Conservation (phyloP, 140 eudicot genomes). For the Erigeron philadelphicus region DNA sequence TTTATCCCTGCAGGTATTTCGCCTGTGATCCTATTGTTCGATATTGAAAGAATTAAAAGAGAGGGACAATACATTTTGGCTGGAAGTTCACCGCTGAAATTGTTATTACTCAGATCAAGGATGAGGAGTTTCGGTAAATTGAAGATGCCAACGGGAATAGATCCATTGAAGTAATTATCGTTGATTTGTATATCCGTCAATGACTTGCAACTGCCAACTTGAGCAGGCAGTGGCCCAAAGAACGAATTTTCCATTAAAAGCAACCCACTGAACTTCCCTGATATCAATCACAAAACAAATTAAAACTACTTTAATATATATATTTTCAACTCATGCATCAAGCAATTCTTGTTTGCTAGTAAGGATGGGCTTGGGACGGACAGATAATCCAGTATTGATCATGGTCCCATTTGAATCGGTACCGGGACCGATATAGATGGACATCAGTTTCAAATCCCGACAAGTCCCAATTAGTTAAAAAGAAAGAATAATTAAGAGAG, state of each 20-base stretch:
- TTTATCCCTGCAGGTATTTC: conserved; percentile 37
- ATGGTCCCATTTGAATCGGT: too few species aligned
- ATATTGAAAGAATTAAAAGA: conserved; percentile 39
- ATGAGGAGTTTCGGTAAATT: conserved; percentile 47
- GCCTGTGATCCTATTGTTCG: conserved; percentile 43
- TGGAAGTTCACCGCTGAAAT: conserved; percentile 59
- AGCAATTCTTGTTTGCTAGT: conserved; percentile 18
- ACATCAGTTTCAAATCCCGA: too few species aligned
- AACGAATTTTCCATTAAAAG: conserved; percentile 61
- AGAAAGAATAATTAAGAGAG: too few species aligned
- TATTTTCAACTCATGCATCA: too few species aligned
- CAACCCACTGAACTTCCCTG: conserved; percentile 44
- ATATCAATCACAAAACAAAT: conserved; percentile 17
- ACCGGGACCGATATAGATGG: too few species aligned
- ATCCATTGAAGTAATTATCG: conserved; percentile 62
- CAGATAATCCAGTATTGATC: too few species aligned
- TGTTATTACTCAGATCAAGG: conserved; percentile 60
- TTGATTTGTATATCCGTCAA: conserved; percentile 45
- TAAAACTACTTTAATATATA: too few species aligned
- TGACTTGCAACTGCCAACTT: conserved; percentile 64
- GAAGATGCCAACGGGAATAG: conserved; percentile 65
- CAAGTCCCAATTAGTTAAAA: too few species aligned
- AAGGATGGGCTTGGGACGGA: too few species aligned
- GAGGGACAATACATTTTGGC: conserved; percentile 23
- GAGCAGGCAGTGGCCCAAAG: conserved; percentile 59